These are phyloP conservation scores for Lactarius pseudohatsudake DNA, from an alignment of 768 basidiomycete genomes.

Conservation along the genomic window DNA sequence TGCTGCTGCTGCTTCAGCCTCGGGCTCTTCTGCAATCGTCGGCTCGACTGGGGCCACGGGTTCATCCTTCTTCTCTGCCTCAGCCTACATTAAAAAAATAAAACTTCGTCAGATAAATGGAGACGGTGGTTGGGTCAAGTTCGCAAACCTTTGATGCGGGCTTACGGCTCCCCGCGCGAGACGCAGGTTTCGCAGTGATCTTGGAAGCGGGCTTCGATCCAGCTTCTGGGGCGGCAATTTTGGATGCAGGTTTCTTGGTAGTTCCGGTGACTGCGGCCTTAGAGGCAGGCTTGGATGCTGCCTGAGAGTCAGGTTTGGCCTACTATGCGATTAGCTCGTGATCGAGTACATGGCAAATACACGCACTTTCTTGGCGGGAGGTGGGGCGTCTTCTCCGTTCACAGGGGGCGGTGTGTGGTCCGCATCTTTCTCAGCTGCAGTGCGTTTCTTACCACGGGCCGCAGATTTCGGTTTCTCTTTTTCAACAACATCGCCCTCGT, in stretches of 20 bases:
- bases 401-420: conserved; percentile 42
- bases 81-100: conserved; percentile 18
- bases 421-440: conserved; percentile 41
- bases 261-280: conserved; percentile 40
- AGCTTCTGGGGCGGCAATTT: conserved; percentile 27
- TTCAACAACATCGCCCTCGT: conserved; percentile 36
- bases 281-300: conserved; percentile 37
- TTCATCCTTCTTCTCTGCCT: conserved; percentile 24
- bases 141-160: conserved; percentile 37
- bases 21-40: conserved; percentile 29
- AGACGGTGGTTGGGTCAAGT: conserved; percentile 23
- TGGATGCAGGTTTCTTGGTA: conserved; percentile 37
- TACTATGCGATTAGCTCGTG: conserved; percentile 5
- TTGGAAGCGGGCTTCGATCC: conserved; percentile 38
- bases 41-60: conserved; percentile 16
- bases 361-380: conserved; percentile 64
- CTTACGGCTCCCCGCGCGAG: conserved; percentile 34
- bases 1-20: conserved; percentile 24
- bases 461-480: conserved; percentile 45
- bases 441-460: conserved; percentile 55
- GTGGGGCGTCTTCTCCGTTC: conserved; percentile 44
- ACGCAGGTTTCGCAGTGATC: conserved; percentile 32
- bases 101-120: neutral
- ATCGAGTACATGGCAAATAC: conserved; percentile 17
- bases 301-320: conserved; percentile 27